Evolutionary conservation across 176 grass and related monocot species (phyloP), one percentile per base, ranked within the genome.

Genomic region (Alopecurus myosuroides): DNA sequence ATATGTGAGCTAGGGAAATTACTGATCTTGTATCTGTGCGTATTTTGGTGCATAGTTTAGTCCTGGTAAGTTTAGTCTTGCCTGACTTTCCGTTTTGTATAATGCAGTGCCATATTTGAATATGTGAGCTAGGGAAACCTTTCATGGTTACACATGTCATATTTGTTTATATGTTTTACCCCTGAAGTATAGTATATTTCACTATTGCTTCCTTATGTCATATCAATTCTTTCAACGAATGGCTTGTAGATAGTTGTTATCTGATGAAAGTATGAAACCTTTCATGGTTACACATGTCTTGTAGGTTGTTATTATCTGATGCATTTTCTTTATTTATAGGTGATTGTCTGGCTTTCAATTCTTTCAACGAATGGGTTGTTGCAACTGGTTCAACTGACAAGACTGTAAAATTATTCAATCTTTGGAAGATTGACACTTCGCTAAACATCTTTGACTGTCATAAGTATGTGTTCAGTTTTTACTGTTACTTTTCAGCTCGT

Each of bases 351-450:
- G 89, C 97, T 70, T 99, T 99, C 86, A 99, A 99, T 78, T 94
- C 97, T 11, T 99, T 99, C 77, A 99, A 99, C 73, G 93, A 99
- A 78, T 99, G 97, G 97, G 86, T 99, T 83, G 93, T 99, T 63
- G 94, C 97, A 85, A 99, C 97, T 64, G 97, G 94, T 84, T 99
- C 97, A 71, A 92, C 93, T 11, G 94, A 99, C 72, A 99, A 99
- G 82, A 96, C 93, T 69, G 97, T 99, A 30, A 99, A 96, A 82
- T 92, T 99, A 82, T 99, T 96, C 86, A 94, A 99, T 77, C 89
- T 99, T 85, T 88, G 97, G 23, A 99, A 94, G 88, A 86, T 99
- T 18, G 90, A 86, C 81, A 91, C 81, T 70, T 58, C 91, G 50
- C 70, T 99, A 18, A 90, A 99, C 82, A 94, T 94, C 70, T 94